phyloP scores from a whole-genome alignment of 257 asterid species.

The Echites panduratus region DNA sequence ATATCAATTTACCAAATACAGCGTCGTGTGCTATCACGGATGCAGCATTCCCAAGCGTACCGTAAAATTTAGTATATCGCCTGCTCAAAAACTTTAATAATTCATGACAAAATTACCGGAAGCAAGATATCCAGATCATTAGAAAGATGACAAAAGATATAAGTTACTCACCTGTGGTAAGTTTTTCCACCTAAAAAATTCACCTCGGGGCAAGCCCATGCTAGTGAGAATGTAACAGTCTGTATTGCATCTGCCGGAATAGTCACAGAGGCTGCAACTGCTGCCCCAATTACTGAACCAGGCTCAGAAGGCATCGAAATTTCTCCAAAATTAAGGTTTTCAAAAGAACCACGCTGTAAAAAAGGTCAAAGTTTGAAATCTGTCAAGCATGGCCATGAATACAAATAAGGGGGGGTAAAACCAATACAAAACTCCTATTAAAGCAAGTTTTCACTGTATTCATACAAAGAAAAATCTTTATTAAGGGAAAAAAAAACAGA shows the following conservation, averaged over 20 bases:
- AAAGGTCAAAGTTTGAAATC: slow-evolving; percentile 29
- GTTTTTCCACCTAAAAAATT: slow-evolving; percentile 76
- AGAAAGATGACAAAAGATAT: slow-evolving; percentile 16
- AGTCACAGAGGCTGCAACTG: slow-evolving; percentile 79
- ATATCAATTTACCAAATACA: slow-evolving; percentile 47
- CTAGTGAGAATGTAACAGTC: slow-evolving; percentile 70
- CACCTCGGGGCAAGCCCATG: slow-evolving; percentile 94
- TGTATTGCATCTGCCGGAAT: slow-evolving; percentile 56
- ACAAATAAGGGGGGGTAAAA: slow-evolving; percentile 6
- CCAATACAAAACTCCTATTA: slow-evolving; percentile 2
- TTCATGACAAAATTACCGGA: slow-evolving; percentile 18
- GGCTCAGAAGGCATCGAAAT: slow-evolving; percentile 72
- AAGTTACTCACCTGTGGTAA: slow-evolving; percentile 62
- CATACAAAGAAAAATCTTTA: neutral
- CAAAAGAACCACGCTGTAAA: slow-evolving; percentile 81
- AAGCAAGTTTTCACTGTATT: neutral
- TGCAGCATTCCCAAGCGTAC: slow-evolving; percentile 57
- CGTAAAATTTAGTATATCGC: slow-evolving; percentile 85
- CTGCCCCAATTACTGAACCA: slow-evolving; percentile 79
- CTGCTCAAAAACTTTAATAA: slow-evolving; percentile 36
- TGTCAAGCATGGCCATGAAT: slow-evolving; percentile 25
- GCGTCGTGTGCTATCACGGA: slow-evolving; percentile 80
- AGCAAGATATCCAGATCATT: slow-evolving; percentile 8
- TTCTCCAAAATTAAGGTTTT: slow-evolving; percentile 60
- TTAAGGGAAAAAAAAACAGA: neutral